These are phyloP conservation scores for Boletellus ananas DNA, from an alignment of 768 basidiomycete genomes.

Conservation along the genomic window DNA sequence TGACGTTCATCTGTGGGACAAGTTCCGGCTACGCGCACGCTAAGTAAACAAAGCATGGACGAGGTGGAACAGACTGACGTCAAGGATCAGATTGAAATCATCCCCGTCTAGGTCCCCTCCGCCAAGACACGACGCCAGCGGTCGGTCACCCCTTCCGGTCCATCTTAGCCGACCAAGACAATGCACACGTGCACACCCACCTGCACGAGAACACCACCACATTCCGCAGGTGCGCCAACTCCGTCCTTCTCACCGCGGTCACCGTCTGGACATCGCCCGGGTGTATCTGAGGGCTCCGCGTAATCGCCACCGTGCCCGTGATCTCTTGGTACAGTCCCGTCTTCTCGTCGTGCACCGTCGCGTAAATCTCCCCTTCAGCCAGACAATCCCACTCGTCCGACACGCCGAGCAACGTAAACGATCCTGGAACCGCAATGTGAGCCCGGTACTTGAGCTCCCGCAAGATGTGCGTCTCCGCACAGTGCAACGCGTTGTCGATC, in stretches of 20 bases:
- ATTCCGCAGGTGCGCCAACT: constrained; percentile 40
- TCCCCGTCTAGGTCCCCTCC: constrained; percentile 56
- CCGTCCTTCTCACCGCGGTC: constrained; percentile 38
- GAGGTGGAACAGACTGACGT: constrained; percentile 28
- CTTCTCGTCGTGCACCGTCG: constrained; percentile 35
- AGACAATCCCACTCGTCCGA: constrained; percentile 49
- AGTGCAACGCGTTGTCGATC: constrained; percentile 35
- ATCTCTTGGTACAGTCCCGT: constrained; percentile 25
- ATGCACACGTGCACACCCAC: constrained; percentile 23
- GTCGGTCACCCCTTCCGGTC: constrained; percentile 36
- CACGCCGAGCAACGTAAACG: constrained; percentile 50
- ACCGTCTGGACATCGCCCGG: constrained; percentile 46
- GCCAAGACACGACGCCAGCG: constrained; percentile 46
- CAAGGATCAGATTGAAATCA: constrained; percentile 46
- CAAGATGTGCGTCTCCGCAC: constrained; percentile 42
- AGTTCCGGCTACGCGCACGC: constrained; percentile 27
- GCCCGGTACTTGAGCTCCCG: constrained; percentile 51
- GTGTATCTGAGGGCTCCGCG: constrained; percentile 52
- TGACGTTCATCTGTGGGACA: constrained; percentile 17
- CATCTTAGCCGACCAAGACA: constrained; percentile 1
- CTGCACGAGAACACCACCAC: constrained; percentile 51
- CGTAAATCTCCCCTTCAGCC: constrained; percentile 45
- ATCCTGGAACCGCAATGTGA: constrained; percentile 46
- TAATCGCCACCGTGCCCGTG: constrained; percentile 41
- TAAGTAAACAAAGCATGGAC: constrained; percentile 8